Base-by-base conservation (phyloP, 1,284 basidiomycete species). In the Sanguinoderma infundibulare region DNA sequence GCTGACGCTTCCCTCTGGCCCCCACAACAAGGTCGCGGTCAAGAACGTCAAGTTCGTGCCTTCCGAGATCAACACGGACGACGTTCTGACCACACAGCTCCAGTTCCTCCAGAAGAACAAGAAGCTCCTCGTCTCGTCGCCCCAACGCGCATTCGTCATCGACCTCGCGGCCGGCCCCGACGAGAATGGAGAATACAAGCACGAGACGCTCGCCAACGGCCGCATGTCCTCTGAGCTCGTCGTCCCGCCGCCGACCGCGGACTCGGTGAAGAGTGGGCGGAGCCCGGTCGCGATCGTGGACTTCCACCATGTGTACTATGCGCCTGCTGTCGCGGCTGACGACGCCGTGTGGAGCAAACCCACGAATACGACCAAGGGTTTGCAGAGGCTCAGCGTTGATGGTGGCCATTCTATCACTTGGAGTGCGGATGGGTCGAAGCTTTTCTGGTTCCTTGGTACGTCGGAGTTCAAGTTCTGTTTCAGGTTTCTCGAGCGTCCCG, bases 401-500 rank as follows among this genome's bases (percentile, higher is more conserved):
- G 89, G 90, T 20, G 90, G 89, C 0, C 90, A 91, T 68, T 85
- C 86, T 71, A 69, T 91, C 38, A 78, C 83, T 2, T 87, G 84
- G 77, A 86, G 82, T 56, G 70, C 81, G 17, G 85, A 90, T 69
- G 89, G 89, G 14, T 83, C 78, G 56, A 85, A 76, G 42, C 58
- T 91, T 32, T 88, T 89, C 63, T 91, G 89, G 90, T 82, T 91
- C 72, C 78, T 91, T 26, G 89, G 89, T 89, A 69, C 55, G 55
- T 46, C 6, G 20, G 14, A 2, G 47, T n/a, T 1, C 2, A 12
- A 2, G 47, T n/a, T 1, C 2, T 26, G 17, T 32, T 8, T 17
- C 6, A 17, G 4, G 26, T n/a, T 2, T 12, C 30, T 8, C 6
- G 17, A 53, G 40, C n/a, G 40, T 38, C 57, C 32, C 20, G 5